phyloP scores from a whole-genome alignment of 371 early-diverging fungal genomes.

The Mucor circinelloides region DNA sequence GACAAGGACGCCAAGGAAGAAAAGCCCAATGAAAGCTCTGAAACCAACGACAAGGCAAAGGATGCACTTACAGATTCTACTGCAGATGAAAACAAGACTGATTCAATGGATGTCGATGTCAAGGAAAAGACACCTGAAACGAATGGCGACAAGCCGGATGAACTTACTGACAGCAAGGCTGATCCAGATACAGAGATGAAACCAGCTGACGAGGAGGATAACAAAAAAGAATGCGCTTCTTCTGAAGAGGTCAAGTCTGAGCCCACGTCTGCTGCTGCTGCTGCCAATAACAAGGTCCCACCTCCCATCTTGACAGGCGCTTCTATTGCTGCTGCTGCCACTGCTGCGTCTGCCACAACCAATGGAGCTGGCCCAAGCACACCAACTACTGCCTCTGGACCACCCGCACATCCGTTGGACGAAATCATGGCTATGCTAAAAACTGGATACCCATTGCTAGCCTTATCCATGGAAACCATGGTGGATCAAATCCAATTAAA shows the following conservation, averaged over 20 bases:
- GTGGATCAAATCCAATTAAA: conserved; percentile 93
- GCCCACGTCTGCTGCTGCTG: not conserved
- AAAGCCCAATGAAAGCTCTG: not conserved
- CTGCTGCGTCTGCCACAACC: not conserved
- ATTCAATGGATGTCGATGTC: not conserved
- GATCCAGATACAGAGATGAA: not conserved
- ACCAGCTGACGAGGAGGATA: not conserved
- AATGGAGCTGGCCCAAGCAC: not conserved
- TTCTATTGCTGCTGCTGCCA: not conserved
- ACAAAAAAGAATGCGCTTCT: not conserved
- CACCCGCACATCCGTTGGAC: conserved; percentile 66
- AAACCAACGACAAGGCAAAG: not conserved
- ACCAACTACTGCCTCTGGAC: not conserved
- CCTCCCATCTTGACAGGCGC: not conserved
- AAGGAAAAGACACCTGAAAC: not conserved
- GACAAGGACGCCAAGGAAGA: not conserved
- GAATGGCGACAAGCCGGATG: not conserved
- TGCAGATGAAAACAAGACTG: not conserved
- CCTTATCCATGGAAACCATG: conserved; percentile 96
- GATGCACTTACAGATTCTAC: not conserved
- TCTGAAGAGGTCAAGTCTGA: conserved; percentile 6
- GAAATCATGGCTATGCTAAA: conserved; percentile 97
- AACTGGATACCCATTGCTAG: conserved; percentile 92
- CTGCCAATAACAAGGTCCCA: not conserved
- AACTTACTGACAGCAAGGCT: not conserved